These are phyloP conservation scores for Telopea speciosissima DNA, from an alignment of 177 flowering plant genomes.

Conservation along the genomic window DNA sequence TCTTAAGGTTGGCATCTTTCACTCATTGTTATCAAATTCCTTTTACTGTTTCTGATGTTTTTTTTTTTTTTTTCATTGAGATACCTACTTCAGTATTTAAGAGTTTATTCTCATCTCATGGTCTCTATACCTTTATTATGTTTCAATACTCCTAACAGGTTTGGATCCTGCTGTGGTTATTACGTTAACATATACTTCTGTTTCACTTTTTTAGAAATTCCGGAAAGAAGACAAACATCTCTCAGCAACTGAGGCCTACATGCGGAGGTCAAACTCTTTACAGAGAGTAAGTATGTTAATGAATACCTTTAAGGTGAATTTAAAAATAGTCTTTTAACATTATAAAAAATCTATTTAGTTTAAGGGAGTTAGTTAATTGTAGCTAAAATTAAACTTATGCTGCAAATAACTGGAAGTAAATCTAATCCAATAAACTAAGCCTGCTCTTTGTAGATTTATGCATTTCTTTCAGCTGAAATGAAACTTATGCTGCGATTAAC, in stretches of 20 bases:
- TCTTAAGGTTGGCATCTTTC: too few relatives aligned
- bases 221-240: conserved; percentile 80
- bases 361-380: background rate
- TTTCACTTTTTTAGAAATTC: conserved; percentile 58
- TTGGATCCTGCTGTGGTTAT: background rate
- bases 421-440: background rate
- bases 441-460: background rate
- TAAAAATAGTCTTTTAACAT: background rate
- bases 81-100: background rate
- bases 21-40: too few relatives aligned
- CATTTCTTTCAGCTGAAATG: background rate
- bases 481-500: background rate
- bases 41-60: too few relatives aligned
- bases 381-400: background rate
- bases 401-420: background rate
- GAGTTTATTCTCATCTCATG: background rate
- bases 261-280: conserved; percentile 81
- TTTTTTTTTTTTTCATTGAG: background rate
- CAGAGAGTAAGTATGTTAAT: conserved; percentile 54
- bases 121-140: background rate
- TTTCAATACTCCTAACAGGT: background rate
- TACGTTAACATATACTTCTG: background rate
- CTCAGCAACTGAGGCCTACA: conserved; percentile 77
- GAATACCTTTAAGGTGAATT: too few relatives aligned
- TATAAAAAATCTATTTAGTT: background rate